phyloP scores from a whole-genome alignment of 495 filamentous ascomycete species.

The Durotheca rogersii region DNA sequence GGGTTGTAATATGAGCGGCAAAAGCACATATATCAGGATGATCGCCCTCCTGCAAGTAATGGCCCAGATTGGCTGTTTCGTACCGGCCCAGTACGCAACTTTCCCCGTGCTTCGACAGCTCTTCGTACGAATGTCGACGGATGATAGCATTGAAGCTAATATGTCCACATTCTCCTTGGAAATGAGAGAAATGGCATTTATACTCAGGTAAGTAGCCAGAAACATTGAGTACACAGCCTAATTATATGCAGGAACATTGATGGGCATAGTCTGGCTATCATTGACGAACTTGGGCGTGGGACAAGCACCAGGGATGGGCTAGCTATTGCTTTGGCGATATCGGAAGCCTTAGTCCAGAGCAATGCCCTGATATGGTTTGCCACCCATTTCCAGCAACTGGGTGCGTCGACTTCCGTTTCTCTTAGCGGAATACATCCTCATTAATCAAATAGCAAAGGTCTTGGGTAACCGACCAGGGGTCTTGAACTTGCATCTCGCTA shows the following conservation, averaged over 20 bases:
- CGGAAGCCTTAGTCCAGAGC: constrained; percentile 80
- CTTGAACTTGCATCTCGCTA: constrained; percentile 76
- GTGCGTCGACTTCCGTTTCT: constrained; percentile 30
- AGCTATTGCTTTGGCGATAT: constrained; percentile 82
- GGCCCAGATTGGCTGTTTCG: constrained; percentile 90
- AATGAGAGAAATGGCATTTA: constrained; percentile 95
- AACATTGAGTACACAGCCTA: constrained; percentile 40
- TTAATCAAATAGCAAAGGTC: constrained; percentile 56
- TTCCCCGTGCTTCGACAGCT: constrained; percentile 80
- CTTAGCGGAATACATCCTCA: not conserved
- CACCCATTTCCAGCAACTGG: constrained; percentile 84
- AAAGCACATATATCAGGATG: constrained; percentile 89
- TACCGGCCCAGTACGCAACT: constrained; percentile 79
- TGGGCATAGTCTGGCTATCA: constrained; percentile 71
- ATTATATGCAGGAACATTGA: constrained; percentile 61
- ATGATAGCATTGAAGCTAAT: constrained; percentile 88
- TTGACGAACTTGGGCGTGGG: constrained; percentile 92
- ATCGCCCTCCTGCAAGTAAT: constrained; percentile 84
- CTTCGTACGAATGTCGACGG: constrained; percentile 81
- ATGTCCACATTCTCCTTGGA: constrained; percentile 91
- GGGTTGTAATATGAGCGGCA: constrained; percentile 98
- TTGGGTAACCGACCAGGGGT: constrained; percentile 73
- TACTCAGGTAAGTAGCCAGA: constrained; percentile 61
- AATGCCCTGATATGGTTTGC: constrained; percentile 83
- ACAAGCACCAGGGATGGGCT: constrained; percentile 88